Evolutionary conservation across 2,329 filamentous ascomycete genomes (phyloP).

Genomic region (Fusarium sp.): DNA sequence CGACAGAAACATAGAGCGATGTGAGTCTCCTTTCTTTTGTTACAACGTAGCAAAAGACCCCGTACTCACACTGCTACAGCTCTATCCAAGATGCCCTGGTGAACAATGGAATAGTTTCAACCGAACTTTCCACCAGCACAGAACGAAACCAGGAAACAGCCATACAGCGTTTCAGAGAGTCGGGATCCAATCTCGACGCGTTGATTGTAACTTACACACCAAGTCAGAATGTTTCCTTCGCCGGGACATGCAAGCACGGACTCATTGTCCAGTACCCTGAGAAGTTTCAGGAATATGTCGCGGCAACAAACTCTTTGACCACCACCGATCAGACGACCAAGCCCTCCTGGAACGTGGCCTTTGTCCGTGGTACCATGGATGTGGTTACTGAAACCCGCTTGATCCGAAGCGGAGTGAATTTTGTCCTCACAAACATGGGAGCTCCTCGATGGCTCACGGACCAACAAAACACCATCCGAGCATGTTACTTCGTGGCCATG

Average conservation of each 20-base stretch:
- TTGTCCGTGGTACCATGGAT: neutral
- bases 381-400: neutral
- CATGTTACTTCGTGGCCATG: neutral
- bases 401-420: neutral
- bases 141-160: accelerated
- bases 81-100: neutral
- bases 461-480: neutral
- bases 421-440: neutral
- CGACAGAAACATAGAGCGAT: no score
- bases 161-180: neutral
- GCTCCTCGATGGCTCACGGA: neutral
- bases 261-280: neutral
- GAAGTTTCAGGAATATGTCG: neutral
- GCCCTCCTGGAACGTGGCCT: neutral
- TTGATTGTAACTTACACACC: neutral
- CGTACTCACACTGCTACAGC: neutral
- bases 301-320: neutral
- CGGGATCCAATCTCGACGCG: neutral
- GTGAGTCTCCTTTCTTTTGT: neutral
- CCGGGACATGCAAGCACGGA: neutral
- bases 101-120: neutral
- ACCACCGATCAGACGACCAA: neutral
- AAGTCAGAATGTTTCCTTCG: neutral
- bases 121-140: no score
- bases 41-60: neutral